phyloP scores from a whole-genome alignment of 75 land plant species.

The Adiantum capillusveneris region DNA sequence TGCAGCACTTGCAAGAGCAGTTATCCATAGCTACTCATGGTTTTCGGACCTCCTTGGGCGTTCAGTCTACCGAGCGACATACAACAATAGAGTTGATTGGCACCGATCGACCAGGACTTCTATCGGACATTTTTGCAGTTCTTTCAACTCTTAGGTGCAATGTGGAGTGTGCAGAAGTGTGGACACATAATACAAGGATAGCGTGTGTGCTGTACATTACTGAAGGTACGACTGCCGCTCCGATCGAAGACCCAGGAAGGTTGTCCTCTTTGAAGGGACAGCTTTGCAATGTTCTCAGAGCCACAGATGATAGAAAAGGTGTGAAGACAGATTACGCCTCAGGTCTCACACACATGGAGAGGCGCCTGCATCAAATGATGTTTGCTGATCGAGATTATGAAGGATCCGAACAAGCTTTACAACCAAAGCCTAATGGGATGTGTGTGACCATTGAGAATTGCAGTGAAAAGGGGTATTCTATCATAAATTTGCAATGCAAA shows the following conservation, averaged over 20 bases:
- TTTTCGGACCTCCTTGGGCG: no score
- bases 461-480: conserved; percentile 67
- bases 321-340: conserved; percentile 56
- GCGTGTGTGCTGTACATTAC: conserved; percentile 82
- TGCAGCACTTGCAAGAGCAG: no score
- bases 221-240: conserved; percentile 50
- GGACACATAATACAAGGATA: conserved; percentile 87
- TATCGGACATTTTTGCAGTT: conserved; percentile 84
- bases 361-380: conserved; percentile 96
- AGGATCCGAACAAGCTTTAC: conserved; percentile 2
- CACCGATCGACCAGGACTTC: conserved; percentile 74
- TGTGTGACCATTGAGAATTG: conserved; percentile 39
- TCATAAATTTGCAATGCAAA: conserved; percentile 56
- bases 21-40: no score
- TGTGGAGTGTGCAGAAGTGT: conserved; percentile 70
- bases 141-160: conserved; percentile 68
- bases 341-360: conserved; percentile 59
- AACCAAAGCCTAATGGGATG: background rate
- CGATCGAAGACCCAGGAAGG: conserved; percentile 53
- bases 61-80: conserved; percentile 43
- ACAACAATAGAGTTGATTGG: conserved; percentile 78
- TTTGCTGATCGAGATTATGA: conserved; percentile 85
- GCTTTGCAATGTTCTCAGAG: conserved; percentile 54
- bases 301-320: conserved; percentile 35
- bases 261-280: conserved; percentile 52